Percentiles rank a stretch among this genome's conserved stretches.
phyloP scores from a whole-genome alignment of 2,329 filamentous ascomycete species.

The Alternaria ethzedia region DNA sequence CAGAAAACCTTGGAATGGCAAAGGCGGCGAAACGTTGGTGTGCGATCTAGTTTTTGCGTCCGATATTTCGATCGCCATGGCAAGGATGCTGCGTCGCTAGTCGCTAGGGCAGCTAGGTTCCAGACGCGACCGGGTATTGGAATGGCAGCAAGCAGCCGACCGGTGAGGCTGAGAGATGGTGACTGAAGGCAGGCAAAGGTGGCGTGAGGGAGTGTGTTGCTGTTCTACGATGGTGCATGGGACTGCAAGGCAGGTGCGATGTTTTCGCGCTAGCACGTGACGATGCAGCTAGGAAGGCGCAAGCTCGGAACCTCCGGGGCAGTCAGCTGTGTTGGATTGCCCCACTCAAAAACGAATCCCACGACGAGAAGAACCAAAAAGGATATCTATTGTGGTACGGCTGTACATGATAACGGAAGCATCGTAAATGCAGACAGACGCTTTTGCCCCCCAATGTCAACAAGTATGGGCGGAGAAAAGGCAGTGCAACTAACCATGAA shows the following conservation, averaged over 20 bases:
- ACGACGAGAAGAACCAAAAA: neutral
- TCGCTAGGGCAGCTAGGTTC: neutral
- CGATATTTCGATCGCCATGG: neutral
- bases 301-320: neutral
- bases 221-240: neutral
- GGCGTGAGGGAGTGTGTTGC: neutral
- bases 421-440: slow-evolving; percentile 19
- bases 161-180: neutral
- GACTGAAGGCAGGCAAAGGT: neutral
- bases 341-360: neutral
- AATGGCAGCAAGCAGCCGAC: neutral
- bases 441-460: slow-evolving; percentile 10
- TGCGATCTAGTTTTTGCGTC: neutral
- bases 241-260: neutral
- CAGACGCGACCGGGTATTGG: neutral
- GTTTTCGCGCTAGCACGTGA: neutral
- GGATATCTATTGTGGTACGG: slow-evolving; percentile 17
- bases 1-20: neutral
- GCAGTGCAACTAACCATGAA: slow-evolving; percentile 2
- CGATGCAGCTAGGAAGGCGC: neutral
- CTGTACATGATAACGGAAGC: slow-evolving; percentile 23
- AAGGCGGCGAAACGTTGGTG: neutral
- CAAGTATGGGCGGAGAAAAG: slow-evolving; percentile 1
- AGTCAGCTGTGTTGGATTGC: neutral
- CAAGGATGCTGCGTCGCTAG: neutral